These are phyloP conservation scores for Condylostoma magnum DNA, from an alignment of 169 alveolate species.

Conservation along the genomic window DNA sequence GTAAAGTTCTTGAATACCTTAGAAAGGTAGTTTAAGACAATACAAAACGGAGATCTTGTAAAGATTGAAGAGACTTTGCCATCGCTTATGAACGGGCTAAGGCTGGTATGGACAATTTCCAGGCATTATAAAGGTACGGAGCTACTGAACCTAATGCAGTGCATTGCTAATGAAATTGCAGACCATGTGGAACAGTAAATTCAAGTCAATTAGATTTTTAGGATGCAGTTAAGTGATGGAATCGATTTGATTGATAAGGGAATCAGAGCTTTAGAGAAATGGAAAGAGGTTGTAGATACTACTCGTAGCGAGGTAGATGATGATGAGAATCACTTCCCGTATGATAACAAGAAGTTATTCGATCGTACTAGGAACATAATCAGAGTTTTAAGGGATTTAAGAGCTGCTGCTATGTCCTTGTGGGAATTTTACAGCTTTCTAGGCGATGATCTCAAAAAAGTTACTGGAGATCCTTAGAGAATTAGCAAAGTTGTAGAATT, in stretches of 20 bases:
- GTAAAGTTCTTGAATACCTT: slow-evolving; percentile 83
- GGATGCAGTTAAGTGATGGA: slow-evolving; percentile 55
- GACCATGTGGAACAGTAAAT: slow-evolving; percentile 79
- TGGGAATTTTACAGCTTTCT: slow-evolving; percentile 87
- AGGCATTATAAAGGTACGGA: slow-evolving; percentile 78
- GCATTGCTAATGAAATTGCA: slow-evolving; percentile 81
- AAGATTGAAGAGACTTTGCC: slow-evolving; percentile 81
- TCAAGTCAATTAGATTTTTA: slow-evolving; percentile 68
- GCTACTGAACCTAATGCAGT: slow-evolving; percentile 66
- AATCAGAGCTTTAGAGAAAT: slow-evolving; percentile 63
- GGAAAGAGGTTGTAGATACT: slow-evolving; percentile 68
- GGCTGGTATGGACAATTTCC: slow-evolving; percentile 84
- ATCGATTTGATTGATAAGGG: slow-evolving; percentile 71
- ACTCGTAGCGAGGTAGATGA: slow-evolving; percentile 75
- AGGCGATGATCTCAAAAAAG: slow-evolving; percentile 92
- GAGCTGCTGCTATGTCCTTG: slow-evolving; percentile 73
- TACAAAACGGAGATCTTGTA: slow-evolving; percentile 72
- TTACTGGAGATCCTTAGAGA: slow-evolving; percentile 88
- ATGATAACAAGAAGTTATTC: slow-evolving; percentile 70
- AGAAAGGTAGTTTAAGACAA: slow-evolving; percentile 79
- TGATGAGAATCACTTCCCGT: slow-evolving; percentile 85
- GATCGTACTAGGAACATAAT: slow-evolving; percentile 86
- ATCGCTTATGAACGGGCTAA: slow-evolving; percentile 78
- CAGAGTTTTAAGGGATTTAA: slow-evolving; percentile 74
- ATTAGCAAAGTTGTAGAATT: slow-evolving; percentile 76